These are phyloP conservation scores for Jacaranda mimosifolia DNA, from an alignment of 257 asterid species.

Conservation along the genomic window DNA sequence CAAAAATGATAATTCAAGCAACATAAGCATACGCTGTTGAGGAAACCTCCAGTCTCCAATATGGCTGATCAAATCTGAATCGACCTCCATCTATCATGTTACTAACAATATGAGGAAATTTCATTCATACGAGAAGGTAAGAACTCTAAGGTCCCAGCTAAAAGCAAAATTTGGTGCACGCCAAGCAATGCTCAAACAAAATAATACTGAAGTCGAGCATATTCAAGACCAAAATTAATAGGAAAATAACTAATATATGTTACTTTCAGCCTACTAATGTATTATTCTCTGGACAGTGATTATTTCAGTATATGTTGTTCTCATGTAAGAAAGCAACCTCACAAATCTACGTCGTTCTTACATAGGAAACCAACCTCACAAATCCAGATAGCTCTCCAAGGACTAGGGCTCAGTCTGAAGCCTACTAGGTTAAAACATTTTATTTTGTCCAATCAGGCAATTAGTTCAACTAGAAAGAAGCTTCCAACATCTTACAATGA, in stretches of 20 bases:
- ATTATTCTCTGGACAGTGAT: conserved; percentile 4
- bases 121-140: conserved; percentile 14
- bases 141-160: conserved; percentile 19
- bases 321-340: conserved; percentile 29
- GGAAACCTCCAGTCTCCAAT: conserved; percentile 28
- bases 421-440: conserved; percentile 8
- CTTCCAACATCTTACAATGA: conserved; percentile 34
- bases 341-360: conserved; percentile 10
- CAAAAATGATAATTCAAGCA: conserved; percentile 34
- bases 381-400: conserved; percentile 28
- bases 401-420: conserved; percentile 19
- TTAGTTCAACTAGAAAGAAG: conserved; percentile 14
- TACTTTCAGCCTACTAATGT: conserved; percentile 22
- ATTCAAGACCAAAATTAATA: conserved; percentile 12
- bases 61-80: conserved; percentile 18
- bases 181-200: neutral
- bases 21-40: conserved; percentile 16
- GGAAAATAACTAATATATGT: conserved; percentile 6
- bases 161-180: conserved; percentile 23
- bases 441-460: neutral
- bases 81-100: conserved; percentile 17
- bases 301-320: conserved; percentile 10
- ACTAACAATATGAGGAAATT: conserved; percentile 25
- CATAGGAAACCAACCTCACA: conserved; percentile 28
- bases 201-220: conserved; percentile 24